Percentiles rank a stretch among this genome's conserved stretches.
phyloP scores from a whole-genome alignment of 2,329 filamentous ascomycete genomes.

The Fusarium albidum region DNA sequence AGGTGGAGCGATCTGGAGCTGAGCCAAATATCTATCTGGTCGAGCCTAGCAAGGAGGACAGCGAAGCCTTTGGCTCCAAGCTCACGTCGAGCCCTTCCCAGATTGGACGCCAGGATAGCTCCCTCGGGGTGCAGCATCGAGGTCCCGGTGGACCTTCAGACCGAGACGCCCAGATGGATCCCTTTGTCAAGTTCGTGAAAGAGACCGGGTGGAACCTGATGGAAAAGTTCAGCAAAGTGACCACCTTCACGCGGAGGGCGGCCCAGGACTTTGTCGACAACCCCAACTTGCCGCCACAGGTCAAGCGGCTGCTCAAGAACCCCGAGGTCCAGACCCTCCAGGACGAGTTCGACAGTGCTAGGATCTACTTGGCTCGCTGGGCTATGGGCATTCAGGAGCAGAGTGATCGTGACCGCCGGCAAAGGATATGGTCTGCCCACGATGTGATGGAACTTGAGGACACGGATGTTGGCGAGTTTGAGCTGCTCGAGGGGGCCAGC shows the following conservation, averaged over 20 bases:
- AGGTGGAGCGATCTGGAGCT: slow-evolving; percentile 81
- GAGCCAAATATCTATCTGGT: slow-evolving; percentile 93
- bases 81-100: slow-evolving; percentile 51
- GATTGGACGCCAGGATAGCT: slow-evolving; percentile 43
- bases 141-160: slow-evolving; percentile 49
- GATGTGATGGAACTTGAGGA: slow-evolving; percentile 95
- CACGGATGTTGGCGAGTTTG: slow-evolving; percentile 94
- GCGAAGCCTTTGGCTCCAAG: slow-evolving; percentile 77
- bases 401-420: slow-evolving; percentile 84
- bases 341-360: slow-evolving; percentile 96
- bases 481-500: slow-evolving; percentile 84
- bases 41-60: slow-evolving; percentile 86
- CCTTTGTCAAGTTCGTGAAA: slow-evolving; percentile 91
- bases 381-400: slow-evolving; percentile 99
- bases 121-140: slow-evolving; percentile 39
- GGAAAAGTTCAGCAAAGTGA: slow-evolving; percentile 97
- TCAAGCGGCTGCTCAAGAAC: slow-evolving; percentile 84
- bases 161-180: slow-evolving; percentile 83
- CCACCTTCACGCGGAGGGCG: slow-evolving; percentile 90
- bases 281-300: slow-evolving; percentile 87
- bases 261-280: slow-evolving; percentile 94
- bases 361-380: slow-evolving; percentile 94
- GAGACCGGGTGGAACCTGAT: slow-evolving; percentile 96
- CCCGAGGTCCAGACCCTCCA: slow-evolving; percentile 95
- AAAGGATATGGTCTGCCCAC: slow-evolving; percentile 90